Percentiles rank a stretch among this genome's conserved stretches.
Conservation (phyloP, 345 rosid genomes). For the Isatis tinctoria region DNA sequence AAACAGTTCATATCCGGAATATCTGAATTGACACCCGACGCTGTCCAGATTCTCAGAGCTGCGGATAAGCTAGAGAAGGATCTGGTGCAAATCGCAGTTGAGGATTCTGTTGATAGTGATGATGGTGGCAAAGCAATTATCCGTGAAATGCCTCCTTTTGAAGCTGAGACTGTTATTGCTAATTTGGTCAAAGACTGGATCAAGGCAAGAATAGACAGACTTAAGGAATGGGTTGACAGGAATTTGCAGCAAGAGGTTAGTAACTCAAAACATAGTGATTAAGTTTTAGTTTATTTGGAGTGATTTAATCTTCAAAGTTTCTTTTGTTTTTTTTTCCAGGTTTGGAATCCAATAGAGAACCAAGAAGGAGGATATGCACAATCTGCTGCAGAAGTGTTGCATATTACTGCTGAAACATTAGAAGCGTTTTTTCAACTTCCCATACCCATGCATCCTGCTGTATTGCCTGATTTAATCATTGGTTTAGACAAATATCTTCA, state of each 20-base stretch:
- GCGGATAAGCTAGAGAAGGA: slow-evolving; percentile 96
- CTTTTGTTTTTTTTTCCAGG: slow-evolving; percentile 39
- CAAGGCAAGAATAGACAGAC: slow-evolving; percentile 66
- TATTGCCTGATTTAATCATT: slow-evolving; percentile 79
- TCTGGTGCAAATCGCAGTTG: slow-evolving; percentile 98
- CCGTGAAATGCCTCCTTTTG: slow-evolving; percentile 97
- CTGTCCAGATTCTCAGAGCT: slow-evolving; percentile 84
- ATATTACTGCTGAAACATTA: slow-evolving; percentile 76
- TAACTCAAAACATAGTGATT: neutral
- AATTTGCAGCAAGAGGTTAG: slow-evolving; percentile 90
- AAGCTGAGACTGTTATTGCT: slow-evolving; percentile 90
- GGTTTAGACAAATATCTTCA: slow-evolving; percentile 92
- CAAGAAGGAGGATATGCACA: slow-evolving; percentile 78
- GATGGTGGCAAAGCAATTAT: slow-evolving; percentile 98
- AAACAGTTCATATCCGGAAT: slow-evolving; percentile 80
- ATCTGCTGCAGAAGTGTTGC: slow-evolving; percentile 77
- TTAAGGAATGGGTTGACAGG: slow-evolving; percentile 89
- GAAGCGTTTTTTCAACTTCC: slow-evolving; percentile 93
- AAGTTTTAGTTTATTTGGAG: neutral
- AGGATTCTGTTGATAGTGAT: slow-evolving; percentile 95
- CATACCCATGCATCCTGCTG: slow-evolving; percentile 87
- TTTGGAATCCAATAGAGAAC: slow-evolving; percentile 61
- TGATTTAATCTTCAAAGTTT: neutral
- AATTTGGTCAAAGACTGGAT: slow-evolving; percentile 89
- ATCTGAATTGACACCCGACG: slow-evolving; percentile 81